Base-by-base conservation (phyloP, 495 filamentous ascomycete species). In the Hyphodiscus hymeniophilus region DNA sequence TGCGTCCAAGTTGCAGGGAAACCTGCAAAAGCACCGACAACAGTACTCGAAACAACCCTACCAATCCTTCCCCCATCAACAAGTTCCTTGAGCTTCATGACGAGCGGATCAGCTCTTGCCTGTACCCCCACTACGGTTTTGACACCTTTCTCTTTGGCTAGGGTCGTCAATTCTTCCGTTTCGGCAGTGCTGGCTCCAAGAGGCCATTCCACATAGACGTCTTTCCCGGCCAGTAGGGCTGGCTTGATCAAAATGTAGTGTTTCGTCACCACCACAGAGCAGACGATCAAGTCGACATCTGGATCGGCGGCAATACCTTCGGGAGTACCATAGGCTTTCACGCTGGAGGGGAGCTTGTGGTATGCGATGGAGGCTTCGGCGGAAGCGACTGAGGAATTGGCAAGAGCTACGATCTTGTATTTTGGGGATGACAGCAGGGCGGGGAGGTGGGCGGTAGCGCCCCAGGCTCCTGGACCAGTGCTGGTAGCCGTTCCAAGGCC, bases 161-260 rank as follows among this genome's bases (percentile, higher is more conserved):
- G 33, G 8, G 56, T 51, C 4, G 32, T 44, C 7, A 67, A 51
- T 46, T 71, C 60, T 42, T 68, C 65, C 2, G 54, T 48, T 20
- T 61, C 42, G 15, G 34, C 24, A 13, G 58, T 16, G 38, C 22
- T 57, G 0, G 51, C 54, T 13, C 41, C 63, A 5, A 65, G 51
- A 13, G 62, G 67, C 76, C 76, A 79, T 54, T 79, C 76, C n/a
- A 75, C 66, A 39, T 69, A 77, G 11, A 75, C 72, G 21, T 66
- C 60, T 56, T 82, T 82, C 11, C 75, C 74, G 1, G 74, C 74
- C n/a, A 60, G 39, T 2, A 85, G 42, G 12, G 67, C 72, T 2
- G 76, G 74, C 20, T 64, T 58, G n/a, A 67, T 60, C 8, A 70
- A 61, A 15, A 58, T 54, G 39, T 68, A 68, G 58, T 80, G 76